These are phyloP conservation scores for Orbilia oligospora DNA, from an alignment of 2,329 filamentous ascomycete genomes.

Conservation along the genomic window DNA sequence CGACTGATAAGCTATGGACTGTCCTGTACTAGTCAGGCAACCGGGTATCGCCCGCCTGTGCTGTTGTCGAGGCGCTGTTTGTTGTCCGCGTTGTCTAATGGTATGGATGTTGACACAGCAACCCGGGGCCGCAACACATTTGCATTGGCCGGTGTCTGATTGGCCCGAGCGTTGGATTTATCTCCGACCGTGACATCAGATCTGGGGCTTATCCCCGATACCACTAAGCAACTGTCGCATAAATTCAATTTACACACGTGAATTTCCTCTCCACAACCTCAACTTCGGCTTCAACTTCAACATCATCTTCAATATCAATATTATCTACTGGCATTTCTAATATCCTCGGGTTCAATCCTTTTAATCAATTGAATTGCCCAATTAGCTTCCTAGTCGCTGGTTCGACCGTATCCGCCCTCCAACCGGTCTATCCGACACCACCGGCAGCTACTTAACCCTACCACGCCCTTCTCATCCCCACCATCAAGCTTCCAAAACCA, in stretches of 20 bases:
- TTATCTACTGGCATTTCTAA: conserved; percentile 1
- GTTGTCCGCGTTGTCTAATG: conserved; percentile 43
- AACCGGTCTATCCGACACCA: conserved; percentile 5
- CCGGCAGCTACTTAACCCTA: neutral
- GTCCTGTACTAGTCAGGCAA: conserved; percentile 1
- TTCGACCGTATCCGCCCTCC: conserved; percentile 8
- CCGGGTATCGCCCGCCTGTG: neutral
- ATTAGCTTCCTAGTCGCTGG: conserved; percentile 29
- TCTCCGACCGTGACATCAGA: conserved; percentile 49
- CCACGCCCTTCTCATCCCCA: neutral
- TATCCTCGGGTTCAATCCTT: neutral
- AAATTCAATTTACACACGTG: conserved; percentile 5
- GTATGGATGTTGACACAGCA: conserved; percentile 54
- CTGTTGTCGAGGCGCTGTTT: conserved; percentile 56
- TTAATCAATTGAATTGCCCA: neutral
- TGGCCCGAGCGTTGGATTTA: conserved; percentile 30
- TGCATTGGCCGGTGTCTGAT: conserved; percentile 31
- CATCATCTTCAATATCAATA: neutral
- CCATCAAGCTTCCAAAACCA: neutral
- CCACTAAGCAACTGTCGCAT: conserved; percentile 2
- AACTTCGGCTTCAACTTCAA: conserved; percentile 8
- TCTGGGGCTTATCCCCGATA: conserved; percentile 47
- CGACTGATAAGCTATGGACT: conserved; percentile 23
- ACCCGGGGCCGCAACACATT: conserved; percentile 29
- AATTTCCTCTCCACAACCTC: conserved; percentile 5